Percentiles rank a stretch among this genome's conserved stretches.
Conservation (phyloP, 75 land plant species). For the Pinus tabuliformis region DNA sequence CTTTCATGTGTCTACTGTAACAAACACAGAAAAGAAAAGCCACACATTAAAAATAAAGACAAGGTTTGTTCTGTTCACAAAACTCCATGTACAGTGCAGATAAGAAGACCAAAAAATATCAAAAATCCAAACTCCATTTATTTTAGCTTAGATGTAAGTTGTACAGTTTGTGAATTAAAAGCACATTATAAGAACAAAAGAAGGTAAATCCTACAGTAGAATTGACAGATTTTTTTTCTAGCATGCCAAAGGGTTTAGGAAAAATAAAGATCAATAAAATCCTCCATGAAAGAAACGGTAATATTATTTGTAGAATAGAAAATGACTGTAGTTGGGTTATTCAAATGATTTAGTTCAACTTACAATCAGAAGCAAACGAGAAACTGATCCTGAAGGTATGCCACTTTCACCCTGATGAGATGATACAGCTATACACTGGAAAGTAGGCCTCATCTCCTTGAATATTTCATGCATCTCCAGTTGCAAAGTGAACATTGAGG, state of each 20-base stretch:
- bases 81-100: not conserved
- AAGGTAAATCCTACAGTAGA: not conserved
- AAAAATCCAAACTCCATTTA: not conserved
- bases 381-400: slow-evolving; percentile 44
- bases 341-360: not conserved
- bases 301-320: not conserved
- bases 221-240: not conserved
- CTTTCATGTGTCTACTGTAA: slow-evolving; percentile 77
- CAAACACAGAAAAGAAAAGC: slow-evolving; percentile 6
- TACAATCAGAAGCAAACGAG: slow-evolving; percentile 51
- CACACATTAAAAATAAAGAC: not conserved
- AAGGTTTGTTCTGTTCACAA: not conserved
- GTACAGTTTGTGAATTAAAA: not conserved
- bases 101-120: not conserved
- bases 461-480: too few relatives aligned
- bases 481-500: too few relatives aligned
- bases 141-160: not conserved
- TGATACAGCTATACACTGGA: not conserved
- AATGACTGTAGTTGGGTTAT: not conserved
- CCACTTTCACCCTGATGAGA: slow-evolving; percentile 81
- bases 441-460: too few relatives aligned
- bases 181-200: not conserved
- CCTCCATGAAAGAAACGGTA: not conserved
- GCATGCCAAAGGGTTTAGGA: too few relatives aligned
- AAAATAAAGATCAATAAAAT: not conserved